Base-by-base conservation (phyloP, 1,284 basidiomycete species). In the Apiotrichum veenhuisii region DNA sequence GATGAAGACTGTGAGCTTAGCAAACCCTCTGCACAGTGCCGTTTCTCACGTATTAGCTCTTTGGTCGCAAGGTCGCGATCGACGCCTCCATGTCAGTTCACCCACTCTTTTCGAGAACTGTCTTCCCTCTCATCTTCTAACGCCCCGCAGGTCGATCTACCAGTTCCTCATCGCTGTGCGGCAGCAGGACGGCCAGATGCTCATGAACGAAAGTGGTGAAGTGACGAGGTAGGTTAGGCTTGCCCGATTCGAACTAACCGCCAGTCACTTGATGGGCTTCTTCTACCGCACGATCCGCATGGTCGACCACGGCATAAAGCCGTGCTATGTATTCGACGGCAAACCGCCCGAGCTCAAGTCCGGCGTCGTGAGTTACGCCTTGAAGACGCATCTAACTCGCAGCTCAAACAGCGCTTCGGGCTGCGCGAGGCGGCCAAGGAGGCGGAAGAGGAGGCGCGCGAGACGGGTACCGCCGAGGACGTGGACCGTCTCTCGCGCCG, bases 291-390 rank as follows among this genome's bases (percentile, higher is more conserved):
- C 93, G 0, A 90, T 97, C 59, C 85, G 96, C 23, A 98, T 98
- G 79, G 91, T 96, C n/a, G 96, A 99, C 77, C 92, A 96, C 66
- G 96, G 96, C 5, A 93, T 98, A 73, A 98, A 99, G 73, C 95
- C 95, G 1, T 89, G 88, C 48, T 98, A 98, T 76, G 91, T 99
- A 23, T 99, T 99, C 68, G 96, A 99, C 77, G 96, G 96, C 11
- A 96, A 95, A 75, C 96, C 95, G 1, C 95, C 95, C 48, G 93
- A 98, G 61, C 80, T 99, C 75, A 99, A 99, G 78, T 87, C 91
- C 56, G 91, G 91, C 53, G 93, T 98, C 66, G 93, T 96, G 68
- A 69, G 90, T 86, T 15, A 3, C 2, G 7, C 34, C 25, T 18
- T 15, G 1, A 5, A 15, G 14, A 10, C n/a, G n/a, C 14, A 15